These are phyloP conservation scores for Sambucus nigra DNA, from an alignment of 129 eudicot genomes.

Conservation along the genomic window DNA sequence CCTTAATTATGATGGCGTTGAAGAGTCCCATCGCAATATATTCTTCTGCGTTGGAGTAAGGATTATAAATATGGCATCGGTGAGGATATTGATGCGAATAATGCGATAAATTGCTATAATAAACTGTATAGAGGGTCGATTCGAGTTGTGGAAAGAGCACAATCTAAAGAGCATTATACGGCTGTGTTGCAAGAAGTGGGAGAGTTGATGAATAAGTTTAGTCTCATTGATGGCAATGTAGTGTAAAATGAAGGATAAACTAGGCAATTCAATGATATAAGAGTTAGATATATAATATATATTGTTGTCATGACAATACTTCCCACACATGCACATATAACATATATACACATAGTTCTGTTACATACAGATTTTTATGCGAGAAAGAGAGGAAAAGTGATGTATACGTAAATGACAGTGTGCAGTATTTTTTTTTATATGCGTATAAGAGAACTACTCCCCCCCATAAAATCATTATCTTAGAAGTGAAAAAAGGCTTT, in stretches of 20 bases:
- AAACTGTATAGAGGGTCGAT: constrained; percentile 15
- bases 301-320: background rate
- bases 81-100: constrained; percentile 13
- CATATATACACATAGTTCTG: no score
- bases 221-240: constrained; percentile 13
- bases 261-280: background rate
- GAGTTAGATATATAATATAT: background rate
- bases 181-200: constrained; percentile 22
- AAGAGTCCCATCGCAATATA: constrained; percentile 35
- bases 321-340: background rate
- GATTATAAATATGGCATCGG: constrained; percentile 15
- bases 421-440: no score
- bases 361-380: no score
- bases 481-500: no score
- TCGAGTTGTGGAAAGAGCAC: constrained; percentile 28
- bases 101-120: constrained; percentile 16
- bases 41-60: constrained; percentile 30
- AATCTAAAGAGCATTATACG: constrained; percentile 27
- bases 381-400: no score
- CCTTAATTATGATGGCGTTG: constrained; percentile 33
- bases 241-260: background rate
- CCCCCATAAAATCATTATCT: no score
- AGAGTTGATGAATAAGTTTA: constrained; percentile 13
- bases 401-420: no score
- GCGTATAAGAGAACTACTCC: no score